Evolutionary conservation across 2,329 filamentous ascomycete genomes (phyloP).

Genomic region (Aspergillus neoniger): DNA sequence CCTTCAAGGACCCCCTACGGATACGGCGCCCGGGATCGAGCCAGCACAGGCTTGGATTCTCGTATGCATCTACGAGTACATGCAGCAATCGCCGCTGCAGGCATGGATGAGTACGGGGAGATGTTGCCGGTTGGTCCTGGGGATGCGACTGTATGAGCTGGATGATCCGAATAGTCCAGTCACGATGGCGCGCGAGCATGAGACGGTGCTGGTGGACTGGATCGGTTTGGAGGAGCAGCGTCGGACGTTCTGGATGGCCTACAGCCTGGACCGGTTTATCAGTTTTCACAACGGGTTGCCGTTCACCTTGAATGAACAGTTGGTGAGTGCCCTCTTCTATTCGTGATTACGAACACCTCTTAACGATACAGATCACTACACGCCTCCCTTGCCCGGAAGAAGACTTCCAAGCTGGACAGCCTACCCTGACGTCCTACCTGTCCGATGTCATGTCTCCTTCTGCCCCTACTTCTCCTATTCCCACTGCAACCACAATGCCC

Average conservation of each 20-base stretch:
- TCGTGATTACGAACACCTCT: not conserved
- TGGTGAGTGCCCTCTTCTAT: slow-evolving; percentile 19
- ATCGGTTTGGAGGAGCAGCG: slow-evolving; percentile 39
- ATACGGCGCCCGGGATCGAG: slow-evolving; percentile 27
- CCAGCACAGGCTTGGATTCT: slow-evolving; percentile 42
- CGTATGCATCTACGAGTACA: slow-evolving; percentile 41
- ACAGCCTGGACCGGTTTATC: slow-evolving; percentile 40
- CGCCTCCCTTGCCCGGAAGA: slow-evolving; percentile 40
- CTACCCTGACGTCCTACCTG: slow-evolving; percentile 30
- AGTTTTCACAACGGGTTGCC: slow-evolving; percentile 35
- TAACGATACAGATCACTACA: slow-evolving; percentile 32
- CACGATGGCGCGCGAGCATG: slow-evolving; percentile 16
- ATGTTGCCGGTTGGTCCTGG: slow-evolving; percentile 40
- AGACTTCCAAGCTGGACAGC: slow-evolving; percentile 39
- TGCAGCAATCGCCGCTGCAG: slow-evolving; percentile 34
- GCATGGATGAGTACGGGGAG: slow-evolving; percentile 42
- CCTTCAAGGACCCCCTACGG: slow-evolving; percentile 7
- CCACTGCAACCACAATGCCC: not conserved
- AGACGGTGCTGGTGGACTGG: slow-evolving; percentile 22
- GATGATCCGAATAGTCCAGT: slow-evolving; percentile 28
- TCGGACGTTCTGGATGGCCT: slow-evolving; percentile 46
- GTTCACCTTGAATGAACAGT: slow-evolving; percentile 31
- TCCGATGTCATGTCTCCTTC: slow-evolving; percentile 31
- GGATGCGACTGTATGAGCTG: slow-evolving; percentile 40
- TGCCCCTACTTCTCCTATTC: not conserved